Percentiles rank a stretch among this genome's conserved stretches.
These are phyloP conservation scores for Smittium mucronatum DNA, from an alignment of 371 early-diverging fungal genomes.

Conservation along the genomic window DNA sequence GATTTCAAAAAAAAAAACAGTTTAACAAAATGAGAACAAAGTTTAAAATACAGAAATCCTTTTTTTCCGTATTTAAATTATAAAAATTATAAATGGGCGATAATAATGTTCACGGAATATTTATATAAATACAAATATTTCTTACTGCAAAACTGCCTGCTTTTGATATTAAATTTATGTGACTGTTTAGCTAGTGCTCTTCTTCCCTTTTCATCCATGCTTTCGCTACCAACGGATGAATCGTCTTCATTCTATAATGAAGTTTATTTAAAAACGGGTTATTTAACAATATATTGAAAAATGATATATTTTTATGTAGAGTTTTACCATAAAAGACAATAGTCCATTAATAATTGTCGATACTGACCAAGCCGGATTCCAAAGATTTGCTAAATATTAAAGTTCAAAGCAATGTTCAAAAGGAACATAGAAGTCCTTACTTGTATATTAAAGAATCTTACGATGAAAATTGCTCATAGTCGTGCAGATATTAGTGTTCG, in stretches of 20 bases:
- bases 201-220: conserved; percentile 62
- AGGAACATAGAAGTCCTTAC: no score
- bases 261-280: conserved; percentile 16
- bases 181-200: conserved; percentile 59
- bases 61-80: no score
- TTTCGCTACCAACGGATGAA: conserved; percentile 82
- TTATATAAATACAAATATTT: no score
- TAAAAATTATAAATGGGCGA: no score
- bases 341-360: conserved; percentile 88
- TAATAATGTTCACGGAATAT: no score
- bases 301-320: no score
- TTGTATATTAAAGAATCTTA: no score
- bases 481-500: conserved; percentile 79
- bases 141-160: conserved; percentile 59
- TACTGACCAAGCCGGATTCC: conserved; percentile 97
- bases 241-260: conserved; percentile 48
- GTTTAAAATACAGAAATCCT: no score
- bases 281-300: neutral
- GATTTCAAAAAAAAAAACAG: no score
- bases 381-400: conserved; percentile 40
- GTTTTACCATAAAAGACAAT: conserved; percentile 80
- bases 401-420: neutral
- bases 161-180: conserved; percentile 60
- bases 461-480: conserved; percentile 91
- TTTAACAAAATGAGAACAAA: no score